Conservation (phyloP, 441 rosid genomes). For the Breynia disticha region DNA sequence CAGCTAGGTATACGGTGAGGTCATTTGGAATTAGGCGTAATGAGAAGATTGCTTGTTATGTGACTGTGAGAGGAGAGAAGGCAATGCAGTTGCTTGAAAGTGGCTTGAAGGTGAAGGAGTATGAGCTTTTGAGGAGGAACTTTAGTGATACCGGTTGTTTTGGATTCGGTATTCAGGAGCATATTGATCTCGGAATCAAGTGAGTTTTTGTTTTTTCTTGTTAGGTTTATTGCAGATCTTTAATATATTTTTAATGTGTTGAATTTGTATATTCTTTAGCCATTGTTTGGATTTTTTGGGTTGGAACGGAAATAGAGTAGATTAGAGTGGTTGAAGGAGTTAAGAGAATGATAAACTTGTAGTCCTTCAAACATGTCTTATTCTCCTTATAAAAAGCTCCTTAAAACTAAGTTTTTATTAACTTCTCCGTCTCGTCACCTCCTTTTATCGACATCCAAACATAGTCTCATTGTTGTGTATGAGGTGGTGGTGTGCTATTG, state of each 20-base stretch:
- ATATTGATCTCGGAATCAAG: conserved; percentile 67
- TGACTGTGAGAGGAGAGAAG: neutral
- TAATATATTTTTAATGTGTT: neutral
- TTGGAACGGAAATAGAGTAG: no score
- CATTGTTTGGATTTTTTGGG: no score
- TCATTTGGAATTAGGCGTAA: conserved; percentile 91
- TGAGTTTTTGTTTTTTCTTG: neutral
- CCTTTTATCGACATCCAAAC: no score
- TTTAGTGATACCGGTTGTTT: conserved; percentile 82
- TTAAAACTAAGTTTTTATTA: no score
- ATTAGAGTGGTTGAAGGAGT: no score
- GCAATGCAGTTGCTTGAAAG: neutral
- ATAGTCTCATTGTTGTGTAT: no score
- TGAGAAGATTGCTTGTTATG: conserved; percentile 88
- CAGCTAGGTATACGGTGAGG: conserved; percentile 91
- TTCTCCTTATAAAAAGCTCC: no score
- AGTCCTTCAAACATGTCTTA: no score
- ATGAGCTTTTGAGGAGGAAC: conserved; percentile 69
- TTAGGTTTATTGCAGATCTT: neutral
- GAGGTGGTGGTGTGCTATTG: no score
- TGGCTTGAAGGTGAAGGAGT: conserved; percentile 56
- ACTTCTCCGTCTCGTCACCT: no score
- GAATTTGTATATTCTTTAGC: no score
- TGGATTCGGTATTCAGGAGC: conserved; percentile 79
- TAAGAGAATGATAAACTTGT: no score